Conservation (phyloP, 306 rosid genomes). For the Morella rubra region DNA sequence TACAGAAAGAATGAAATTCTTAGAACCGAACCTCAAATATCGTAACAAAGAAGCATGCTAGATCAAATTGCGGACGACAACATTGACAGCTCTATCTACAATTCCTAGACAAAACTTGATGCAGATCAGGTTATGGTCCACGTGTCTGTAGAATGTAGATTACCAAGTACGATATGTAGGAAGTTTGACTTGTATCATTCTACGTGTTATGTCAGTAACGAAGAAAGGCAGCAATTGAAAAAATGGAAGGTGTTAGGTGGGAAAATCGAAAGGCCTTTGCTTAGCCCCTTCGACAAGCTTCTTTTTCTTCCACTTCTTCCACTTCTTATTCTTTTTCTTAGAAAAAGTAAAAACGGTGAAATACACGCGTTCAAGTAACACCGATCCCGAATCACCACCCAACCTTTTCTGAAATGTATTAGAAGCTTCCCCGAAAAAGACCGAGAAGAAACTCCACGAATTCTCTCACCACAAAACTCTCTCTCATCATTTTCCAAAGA, state of each 20-base stretch:
- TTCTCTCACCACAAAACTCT: background rate
- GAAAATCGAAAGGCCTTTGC: constrained; percentile 34
- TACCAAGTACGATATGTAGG: too few relatives aligned
- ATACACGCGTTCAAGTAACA: constrained; percentile 36
- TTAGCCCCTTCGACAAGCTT: constrained; percentile 30
- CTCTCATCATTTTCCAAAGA: constrained; percentile 32
- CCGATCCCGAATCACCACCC: background rate
- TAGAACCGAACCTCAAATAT: too few relatives aligned
- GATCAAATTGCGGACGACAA: too few relatives aligned
- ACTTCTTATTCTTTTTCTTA: background rate
- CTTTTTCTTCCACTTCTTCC: constrained; percentile 8
- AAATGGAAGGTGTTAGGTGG: constrained; percentile 56
- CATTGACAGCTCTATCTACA: too few relatives aligned
- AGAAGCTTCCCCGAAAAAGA: constrained; percentile 51
- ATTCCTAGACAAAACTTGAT: too few relatives aligned
- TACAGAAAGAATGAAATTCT: too few relatives aligned
- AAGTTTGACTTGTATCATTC: too few relatives aligned
- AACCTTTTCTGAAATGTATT: constrained; percentile 20
- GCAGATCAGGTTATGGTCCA: too few relatives aligned
- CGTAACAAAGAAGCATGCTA: too few relatives aligned
- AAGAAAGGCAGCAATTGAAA: constrained; percentile 42
- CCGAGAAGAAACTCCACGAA: constrained; percentile 25
- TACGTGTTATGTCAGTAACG: constrained; percentile 4
- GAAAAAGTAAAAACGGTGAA: constrained; percentile 21
- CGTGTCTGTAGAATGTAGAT: too few relatives aligned